Conservation (phyloP, 345 rosid genomes). For the Populus deltoides region DNA sequence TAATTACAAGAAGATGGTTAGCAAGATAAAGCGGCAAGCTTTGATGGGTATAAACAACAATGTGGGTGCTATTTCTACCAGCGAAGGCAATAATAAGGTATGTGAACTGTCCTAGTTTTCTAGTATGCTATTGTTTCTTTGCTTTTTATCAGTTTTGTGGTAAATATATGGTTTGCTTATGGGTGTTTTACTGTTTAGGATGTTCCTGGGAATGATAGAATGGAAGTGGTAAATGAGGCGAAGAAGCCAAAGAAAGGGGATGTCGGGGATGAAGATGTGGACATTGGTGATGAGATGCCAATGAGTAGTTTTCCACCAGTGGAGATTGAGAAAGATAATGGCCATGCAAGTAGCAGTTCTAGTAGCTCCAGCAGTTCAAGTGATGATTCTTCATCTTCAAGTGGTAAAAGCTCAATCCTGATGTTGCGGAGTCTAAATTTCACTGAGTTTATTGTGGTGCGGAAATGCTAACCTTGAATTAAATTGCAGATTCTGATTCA, state of each 20-base stretch:
- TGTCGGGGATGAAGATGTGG: conserved; percentile 78
- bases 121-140: background rate
- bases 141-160: background rate
- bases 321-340: conserved; percentile 75
- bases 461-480: background rate
- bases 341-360: conserved; percentile 42
- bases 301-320: conserved; percentile 73
- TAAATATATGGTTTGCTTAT: background rate
- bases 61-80: conserved; percentile 10
- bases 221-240: conserved; percentile 42
- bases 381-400: conserved; percentile 65
- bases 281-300: conserved; percentile 87
- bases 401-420: conserved; percentile 37
- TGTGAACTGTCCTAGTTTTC: background rate
- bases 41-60: conserved; percentile 34
- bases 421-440: background rate
- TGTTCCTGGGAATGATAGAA: conserved; percentile 25
- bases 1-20: conserved; percentile 69
- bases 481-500: conserved; percentile 33
- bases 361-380: conserved; percentile 52
- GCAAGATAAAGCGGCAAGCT: conserved; percentile 75
- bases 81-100: conserved; percentile 39
- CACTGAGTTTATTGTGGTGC: background rate
- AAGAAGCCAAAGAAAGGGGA: conserved; percentile 74
- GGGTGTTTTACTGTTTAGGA: conserved; percentile 23